Percentiles rank a stretch among this genome's conserved stretches.
These are phyloP conservation scores for Podila horticola DNA, from an alignment of 192 early-diverging fungal species.

Conservation along the genomic window DNA sequence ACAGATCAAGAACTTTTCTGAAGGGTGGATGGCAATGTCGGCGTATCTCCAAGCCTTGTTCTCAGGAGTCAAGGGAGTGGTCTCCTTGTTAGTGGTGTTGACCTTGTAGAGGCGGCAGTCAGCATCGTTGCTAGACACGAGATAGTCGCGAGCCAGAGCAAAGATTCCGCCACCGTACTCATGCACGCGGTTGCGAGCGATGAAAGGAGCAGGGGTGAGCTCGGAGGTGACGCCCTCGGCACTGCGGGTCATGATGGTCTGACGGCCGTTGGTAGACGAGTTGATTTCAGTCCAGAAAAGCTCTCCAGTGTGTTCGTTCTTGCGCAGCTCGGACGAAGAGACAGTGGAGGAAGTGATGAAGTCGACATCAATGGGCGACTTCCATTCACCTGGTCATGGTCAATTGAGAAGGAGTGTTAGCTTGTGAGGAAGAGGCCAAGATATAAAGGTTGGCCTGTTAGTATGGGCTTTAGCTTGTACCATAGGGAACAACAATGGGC, in stretches of 20 bases:
- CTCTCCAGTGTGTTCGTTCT: conserved; percentile 38
- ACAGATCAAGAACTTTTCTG: conserved; percentile 64
- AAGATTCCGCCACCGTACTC: conserved; percentile 82
- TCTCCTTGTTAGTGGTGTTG: conserved; percentile 30
- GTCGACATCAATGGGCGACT: conserved; percentile 43
- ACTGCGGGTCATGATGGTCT: conserved; percentile 32
- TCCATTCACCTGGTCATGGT: conserved; percentile 32
- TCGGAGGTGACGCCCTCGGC: conserved; percentile 32
- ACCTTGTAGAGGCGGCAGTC: conserved; percentile 68
- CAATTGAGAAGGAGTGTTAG: not conserved
- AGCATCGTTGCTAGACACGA: conserved; percentile 72
- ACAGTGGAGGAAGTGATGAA: conserved; percentile 49
- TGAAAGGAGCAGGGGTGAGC: conserved; percentile 58
- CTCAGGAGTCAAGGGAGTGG: conserved; percentile 54
- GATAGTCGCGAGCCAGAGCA: conserved; percentile 59
- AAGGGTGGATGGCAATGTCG: conserved; percentile 68
- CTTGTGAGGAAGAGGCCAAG: not conserved
- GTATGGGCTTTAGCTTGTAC: not conserved
- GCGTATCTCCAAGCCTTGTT: conserved; percentile 69
- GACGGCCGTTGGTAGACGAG: conserved; percentile 36
- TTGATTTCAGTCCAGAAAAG: conserved; percentile 45
- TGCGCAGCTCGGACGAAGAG: conserved; percentile 22
- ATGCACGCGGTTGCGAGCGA: conserved; percentile 75
- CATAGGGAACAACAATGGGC: conserved; percentile 3
- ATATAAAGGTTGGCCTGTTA: not conserved